These are phyloP conservation scores for Begonia masoniana DNA, from an alignment of 306 rosid genomes.

Conservation along the genomic window DNA sequence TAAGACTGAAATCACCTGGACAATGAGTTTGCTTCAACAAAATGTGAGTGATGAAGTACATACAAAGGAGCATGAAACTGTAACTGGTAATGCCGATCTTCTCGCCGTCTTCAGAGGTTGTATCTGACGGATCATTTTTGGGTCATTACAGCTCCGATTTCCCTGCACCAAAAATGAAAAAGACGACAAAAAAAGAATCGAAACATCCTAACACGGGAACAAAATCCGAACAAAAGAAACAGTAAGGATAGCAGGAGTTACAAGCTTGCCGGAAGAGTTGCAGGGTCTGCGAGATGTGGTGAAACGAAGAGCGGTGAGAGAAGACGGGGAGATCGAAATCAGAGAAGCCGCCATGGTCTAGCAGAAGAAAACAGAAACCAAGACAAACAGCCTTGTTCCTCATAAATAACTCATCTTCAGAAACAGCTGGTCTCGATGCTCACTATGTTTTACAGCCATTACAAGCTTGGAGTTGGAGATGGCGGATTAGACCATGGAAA, in stretches of 20 bases:
- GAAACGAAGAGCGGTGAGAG: not conserved
- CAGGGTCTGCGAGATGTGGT: not conserved
- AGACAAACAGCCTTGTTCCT: no score
- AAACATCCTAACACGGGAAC: not conserved
- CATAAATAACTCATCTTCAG: no score
- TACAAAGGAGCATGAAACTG: conserved; percentile 38
- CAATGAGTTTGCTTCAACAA: not conserved
- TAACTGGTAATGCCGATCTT: conserved; percentile 9
- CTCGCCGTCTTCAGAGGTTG: conserved; percentile 18
- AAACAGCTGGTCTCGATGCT: no score
- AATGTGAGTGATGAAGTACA: not conserved
- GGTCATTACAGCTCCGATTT: conserved; percentile 25
- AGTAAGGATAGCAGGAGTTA: not conserved
- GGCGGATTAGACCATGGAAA: no score
- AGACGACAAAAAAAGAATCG: no score
- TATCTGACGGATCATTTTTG: conserved; percentile 18
- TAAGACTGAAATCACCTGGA: no score
- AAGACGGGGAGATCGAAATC: not conserved
- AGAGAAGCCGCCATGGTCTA: not conserved
- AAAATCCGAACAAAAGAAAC: not conserved
- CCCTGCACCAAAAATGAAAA: conserved; percentile 17
- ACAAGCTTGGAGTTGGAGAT: no score
- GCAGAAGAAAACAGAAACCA: no score
- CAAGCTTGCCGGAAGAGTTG: not conserved
- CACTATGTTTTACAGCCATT: no score